Evolutionary conservation across 768 basidiomycete genomes (phyloP).

Genomic region (Pulveroboletus sp.): DNA sequence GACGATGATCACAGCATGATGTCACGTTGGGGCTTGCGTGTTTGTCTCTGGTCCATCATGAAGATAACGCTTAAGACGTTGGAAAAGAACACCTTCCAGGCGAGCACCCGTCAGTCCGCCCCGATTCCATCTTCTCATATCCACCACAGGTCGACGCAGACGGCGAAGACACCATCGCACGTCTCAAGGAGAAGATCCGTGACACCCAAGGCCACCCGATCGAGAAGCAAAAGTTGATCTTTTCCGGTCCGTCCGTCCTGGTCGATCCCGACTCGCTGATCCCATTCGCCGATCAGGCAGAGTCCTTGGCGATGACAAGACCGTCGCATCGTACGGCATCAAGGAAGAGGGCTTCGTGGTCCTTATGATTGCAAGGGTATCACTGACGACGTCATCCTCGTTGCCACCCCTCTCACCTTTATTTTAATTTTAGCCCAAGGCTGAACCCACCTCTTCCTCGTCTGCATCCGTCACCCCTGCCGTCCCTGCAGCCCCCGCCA

Average conservation of each 20-base stretch:
- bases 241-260: conserved; percentile 59
- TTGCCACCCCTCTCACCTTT: conserved; percentile 1
- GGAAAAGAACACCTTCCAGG: conserved; percentile 87
- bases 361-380: conserved; percentile 97
- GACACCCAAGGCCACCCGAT: conserved; percentile 69
- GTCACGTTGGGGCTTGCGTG: conserved; percentile 20
- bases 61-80: conserved; percentile 95
- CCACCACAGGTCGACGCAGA: conserved; percentile 69
- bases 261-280: conserved; percentile 6
- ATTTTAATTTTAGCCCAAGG: conserved; percentile 46
- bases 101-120: conserved; percentile 32
- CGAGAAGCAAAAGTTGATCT: conserved; percentile 88
- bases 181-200: conserved; percentile 81
- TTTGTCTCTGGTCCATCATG: conserved; percentile 46
- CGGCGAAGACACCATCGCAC: conserved; percentile 64
- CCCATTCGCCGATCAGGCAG: conserved; percentile 56
- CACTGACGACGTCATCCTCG: conserved; percentile 11
- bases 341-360: conserved; percentile 99
- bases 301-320: conserved; percentile 85
- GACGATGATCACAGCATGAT: conserved; percentile 20
- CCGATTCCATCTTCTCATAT: background rate
- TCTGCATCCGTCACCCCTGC: background rate
- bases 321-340: conserved; percentile 81
- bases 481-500: conserved; percentile 23
- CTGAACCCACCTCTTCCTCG: conserved; percentile 21